Evolutionary conservation across 129 eudicot species (phyloP).

Genomic region (Arctium lappa): DNA sequence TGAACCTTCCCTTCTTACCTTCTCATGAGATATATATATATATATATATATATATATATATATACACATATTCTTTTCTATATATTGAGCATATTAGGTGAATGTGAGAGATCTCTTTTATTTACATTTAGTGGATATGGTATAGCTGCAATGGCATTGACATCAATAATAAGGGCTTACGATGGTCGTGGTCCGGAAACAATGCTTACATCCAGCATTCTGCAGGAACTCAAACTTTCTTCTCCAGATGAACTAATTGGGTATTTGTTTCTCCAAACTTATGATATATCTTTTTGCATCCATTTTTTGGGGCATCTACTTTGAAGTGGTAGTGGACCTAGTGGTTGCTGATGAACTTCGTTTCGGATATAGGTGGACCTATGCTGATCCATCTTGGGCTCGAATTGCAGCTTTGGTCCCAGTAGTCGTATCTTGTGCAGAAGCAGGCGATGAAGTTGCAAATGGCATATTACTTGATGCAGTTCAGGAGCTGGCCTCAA

Average conservation of each 20-base stretch:
- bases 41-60: no score
- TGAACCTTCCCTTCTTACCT: no score
- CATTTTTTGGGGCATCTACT: not conserved
- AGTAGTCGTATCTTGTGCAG: constrained; percentile 76
- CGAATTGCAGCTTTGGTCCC: constrained; percentile 92
- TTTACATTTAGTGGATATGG: constrained; percentile 81
- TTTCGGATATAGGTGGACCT: constrained; percentile 79
- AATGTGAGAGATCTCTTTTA: constrained; percentile 13
- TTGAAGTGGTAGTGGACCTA: not conserved
- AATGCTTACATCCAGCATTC: constrained; percentile 54
- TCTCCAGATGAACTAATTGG: constrained; percentile 95
- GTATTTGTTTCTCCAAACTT: constrained; percentile 42
- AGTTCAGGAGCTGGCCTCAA: constrained; percentile 80
- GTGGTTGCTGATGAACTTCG: constrained; percentile 7
- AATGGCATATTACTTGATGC: constrained; percentile 70
- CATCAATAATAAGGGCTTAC: constrained; percentile 86
- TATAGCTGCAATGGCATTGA: constrained; percentile 90
- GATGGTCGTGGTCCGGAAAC: constrained; percentile 97
- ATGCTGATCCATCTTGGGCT: constrained; percentile 95
- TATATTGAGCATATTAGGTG: constrained; percentile 10
- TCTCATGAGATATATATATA: no score
- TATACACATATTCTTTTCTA: not conserved
- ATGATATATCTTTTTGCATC: not conserved
- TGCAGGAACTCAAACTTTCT: constrained; percentile 63
- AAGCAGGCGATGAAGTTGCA: constrained; percentile 86